These are phyloP conservation scores for Solanum ossicruentum DNA, from an alignment of 257 asterid genomes.

Conservation along the genomic window DNA sequence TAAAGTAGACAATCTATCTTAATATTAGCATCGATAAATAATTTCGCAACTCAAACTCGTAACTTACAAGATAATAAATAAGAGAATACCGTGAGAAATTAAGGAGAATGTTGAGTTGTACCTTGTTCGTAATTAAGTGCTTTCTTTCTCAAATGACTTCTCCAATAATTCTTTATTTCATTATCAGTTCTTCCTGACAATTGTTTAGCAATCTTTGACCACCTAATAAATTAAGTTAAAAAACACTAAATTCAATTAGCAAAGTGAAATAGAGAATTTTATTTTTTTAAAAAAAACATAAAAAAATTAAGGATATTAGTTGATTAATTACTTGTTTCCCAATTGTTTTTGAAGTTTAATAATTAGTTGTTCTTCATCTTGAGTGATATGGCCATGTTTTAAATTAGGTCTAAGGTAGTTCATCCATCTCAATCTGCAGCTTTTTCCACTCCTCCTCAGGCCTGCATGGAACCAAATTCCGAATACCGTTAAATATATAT, in stretches of 20 bases:
- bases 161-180: slow-evolving; percentile 72
- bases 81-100: neutral
- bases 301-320: neutral
- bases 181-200: slow-evolving; percentile 80
- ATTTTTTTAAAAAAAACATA: too few species aligned
- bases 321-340: slow-evolving; percentile 53
- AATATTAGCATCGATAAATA: neutral
- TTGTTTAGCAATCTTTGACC: slow-evolving; percentile 63
- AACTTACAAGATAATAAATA: neutral
- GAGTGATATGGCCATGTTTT: slow-evolving; percentile 46
- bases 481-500: neutral
- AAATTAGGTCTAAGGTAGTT: slow-evolving; percentile 60
- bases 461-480: slow-evolving; percentile 14
- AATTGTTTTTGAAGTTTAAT: slow-evolving; percentile 41
- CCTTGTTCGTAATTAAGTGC: slow-evolving; percentile 15
- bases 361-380: slow-evolving; percentile 40
- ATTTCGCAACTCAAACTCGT: neutral
- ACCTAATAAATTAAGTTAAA: slow-evolving; percentile 17
- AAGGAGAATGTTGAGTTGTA: neutral
- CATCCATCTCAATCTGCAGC: slow-evolving; percentile 78
- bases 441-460: slow-evolving; percentile 56
- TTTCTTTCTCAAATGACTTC: slow-evolving; percentile 45
- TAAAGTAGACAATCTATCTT: neutral
- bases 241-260: neutral
- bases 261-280: neutral